These are phyloP conservation scores for Rosa lucieae DNA, from an alignment of 306 rosid genomes.

Conservation along the genomic window DNA sequence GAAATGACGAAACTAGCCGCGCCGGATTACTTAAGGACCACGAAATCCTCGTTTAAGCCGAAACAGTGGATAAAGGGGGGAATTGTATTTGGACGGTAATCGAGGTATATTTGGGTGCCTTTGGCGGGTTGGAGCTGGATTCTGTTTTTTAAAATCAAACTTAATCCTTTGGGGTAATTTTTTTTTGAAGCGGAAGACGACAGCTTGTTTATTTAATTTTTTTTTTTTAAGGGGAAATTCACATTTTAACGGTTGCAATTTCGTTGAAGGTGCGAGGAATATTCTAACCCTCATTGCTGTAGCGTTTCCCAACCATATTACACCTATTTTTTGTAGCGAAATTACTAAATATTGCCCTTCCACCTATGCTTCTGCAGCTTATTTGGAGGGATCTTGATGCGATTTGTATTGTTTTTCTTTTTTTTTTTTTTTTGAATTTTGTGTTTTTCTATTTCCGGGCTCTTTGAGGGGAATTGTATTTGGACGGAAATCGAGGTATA, in stretches of 20 bases:
- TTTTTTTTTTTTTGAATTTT: too few species aligned
- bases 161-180: not conserved
- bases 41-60: slow-evolving; percentile 19
- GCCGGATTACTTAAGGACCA: not conserved
- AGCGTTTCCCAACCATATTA: not conserved
- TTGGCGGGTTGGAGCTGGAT: not conserved
- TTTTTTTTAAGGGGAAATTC: too few species aligned
- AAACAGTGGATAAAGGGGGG: slow-evolving; percentile 29
- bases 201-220: not conserved
- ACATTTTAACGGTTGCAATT: not conserved
- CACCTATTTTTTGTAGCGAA: not conserved
- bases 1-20: slow-evolving; percentile 36
- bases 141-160: not conserved
- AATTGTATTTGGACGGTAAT: slow-evolving; percentile 21
- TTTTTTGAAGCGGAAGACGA: not conserved
- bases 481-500: slow-evolving; percentile 2
- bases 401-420: too few species aligned
- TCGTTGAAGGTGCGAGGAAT: not conserved
- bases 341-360: not conserved
- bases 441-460: too few species aligned
- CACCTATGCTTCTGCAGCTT: too few species aligned
- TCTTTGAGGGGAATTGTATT: slow-evolving; percentile 1
- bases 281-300: not conserved
- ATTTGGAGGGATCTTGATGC: too few species aligned
- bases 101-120: not conserved